Evolutionary conservation across 768 basidiomycete genomes (phyloP), one percentile per base, ranked within the genome.

Genomic region (Hysterangium stoloniferum): DNA sequence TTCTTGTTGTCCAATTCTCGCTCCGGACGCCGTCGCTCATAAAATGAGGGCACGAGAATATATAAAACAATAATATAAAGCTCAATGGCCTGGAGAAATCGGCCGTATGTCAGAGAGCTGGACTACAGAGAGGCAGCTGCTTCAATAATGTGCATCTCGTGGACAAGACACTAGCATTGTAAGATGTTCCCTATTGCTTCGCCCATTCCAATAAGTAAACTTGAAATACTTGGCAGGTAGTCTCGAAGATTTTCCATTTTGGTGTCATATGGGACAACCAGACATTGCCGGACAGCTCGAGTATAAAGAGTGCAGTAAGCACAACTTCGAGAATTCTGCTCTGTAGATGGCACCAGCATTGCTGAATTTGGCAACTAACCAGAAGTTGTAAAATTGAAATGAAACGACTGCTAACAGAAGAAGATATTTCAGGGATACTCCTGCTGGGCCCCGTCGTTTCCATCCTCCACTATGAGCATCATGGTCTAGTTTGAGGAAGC

Each of bases 21-120:
- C 17, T 15, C 7, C 17, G 29, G 33, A 9, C 28, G 11, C 38
- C 40, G 31, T 19, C 22, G 42, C 27, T 57, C 45, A 48, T 62
- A 62, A 58, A 76, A 68, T n/a, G 72, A 65, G 29, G 64, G 58
- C 45, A 82, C 67, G 53, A 84, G 74, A 53, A 72, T 64, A 59
- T 74, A 77, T n/a, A 85, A 62, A 50, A 83, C 68, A 37, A 82
- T 64, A 36, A 80, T 70, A 59, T 80, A 89, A 20, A 80, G 57
- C 58, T 84, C 80, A 29, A 80, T 63, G 12, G 79, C 80, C 48
- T 60, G 68, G 45, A 79, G 62, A 57, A 87, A 77, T 40, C 82
- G 79, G n/a, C 86, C 86, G 1, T 84, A 65, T 8, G 71, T 88
- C 86, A 2, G 85, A 77, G 59, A 87, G 86, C 47, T 70, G 65